Conservation (phyloP, 331 rosid species). For the Rosa hybrid region DNA sequence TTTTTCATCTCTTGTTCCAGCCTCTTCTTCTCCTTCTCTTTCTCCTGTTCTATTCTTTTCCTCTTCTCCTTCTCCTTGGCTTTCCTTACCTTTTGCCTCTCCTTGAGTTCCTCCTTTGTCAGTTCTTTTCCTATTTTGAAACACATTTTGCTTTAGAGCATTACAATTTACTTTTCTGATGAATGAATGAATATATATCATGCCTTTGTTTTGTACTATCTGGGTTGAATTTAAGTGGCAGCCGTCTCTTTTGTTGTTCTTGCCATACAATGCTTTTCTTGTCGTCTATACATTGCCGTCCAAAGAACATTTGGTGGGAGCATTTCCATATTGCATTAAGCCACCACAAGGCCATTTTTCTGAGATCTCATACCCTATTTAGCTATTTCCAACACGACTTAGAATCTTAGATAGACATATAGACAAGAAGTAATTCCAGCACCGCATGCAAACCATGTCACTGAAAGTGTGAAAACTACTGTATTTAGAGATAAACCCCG, state of each 20-base stretch:
- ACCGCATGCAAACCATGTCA: neutral
- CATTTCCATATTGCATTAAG: neutral
- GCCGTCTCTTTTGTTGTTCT: slow-evolving; percentile 16
- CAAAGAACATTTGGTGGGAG: slow-evolving; percentile 12
- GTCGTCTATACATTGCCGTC: slow-evolving; percentile 22
- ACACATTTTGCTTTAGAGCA: slow-evolving; percentile 34
- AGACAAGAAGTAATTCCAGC: neutral
- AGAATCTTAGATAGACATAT: neutral
- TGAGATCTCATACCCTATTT: neutral
- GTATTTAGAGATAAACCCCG: neutral
- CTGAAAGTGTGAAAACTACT: neutral
- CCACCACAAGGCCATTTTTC: no score
- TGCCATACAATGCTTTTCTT: neutral
- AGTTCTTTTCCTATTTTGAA: slow-evolving; percentile 41
- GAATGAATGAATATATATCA: neutral
- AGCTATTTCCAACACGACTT: neutral
- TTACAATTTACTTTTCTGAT: neutral
- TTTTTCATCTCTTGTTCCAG: slow-evolving; percentile 14
- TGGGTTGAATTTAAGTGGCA: slow-evolving; percentile 1
- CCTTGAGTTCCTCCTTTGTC: slow-evolving; percentile 43
- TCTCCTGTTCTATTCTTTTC: slow-evolving; percentile 16
- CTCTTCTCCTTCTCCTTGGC: slow-evolving; percentile 35
- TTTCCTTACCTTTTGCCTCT: slow-evolving; percentile 36
- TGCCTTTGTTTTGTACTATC: neutral
- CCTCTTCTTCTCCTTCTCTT: slow-evolving; percentile 13